Base-by-base conservation (phyloP, 2,329 filamentous ascomycete genomes). In the Pseudogymnoascus verrucosus region DNA sequence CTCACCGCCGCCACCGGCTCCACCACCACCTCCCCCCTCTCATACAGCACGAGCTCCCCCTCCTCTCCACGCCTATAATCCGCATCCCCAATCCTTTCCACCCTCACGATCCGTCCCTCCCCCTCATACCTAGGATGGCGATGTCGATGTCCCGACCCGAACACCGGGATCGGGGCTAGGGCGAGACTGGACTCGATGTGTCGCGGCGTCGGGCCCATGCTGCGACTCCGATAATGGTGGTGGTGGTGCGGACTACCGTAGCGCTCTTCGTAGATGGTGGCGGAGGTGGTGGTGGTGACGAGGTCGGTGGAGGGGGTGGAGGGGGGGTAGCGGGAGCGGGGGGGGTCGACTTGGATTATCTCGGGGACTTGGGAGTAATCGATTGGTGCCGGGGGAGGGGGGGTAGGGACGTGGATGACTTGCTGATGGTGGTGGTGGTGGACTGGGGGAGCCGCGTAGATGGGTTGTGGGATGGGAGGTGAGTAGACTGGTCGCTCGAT, bases 71-170 rank as follows among this genome's bases (percentile, higher is more conserved):
- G 65, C 81, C 79, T 21, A 44, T 81, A 81, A 74, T 91, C 87
- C 5, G 81, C 82, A 76, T 93, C 89, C 1, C 93, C 79, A 1
- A 83, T 83, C 64, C 93, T 91, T 72, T 95, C 89, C 34, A 85
- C 81, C 60, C 86, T 83, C 68, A 95, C 87, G 8, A 91, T 87
- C n/a, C 16, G 85, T 81, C 61, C 37, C 37, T 40, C 31, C 10
- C 72, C 72, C 23, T 71, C 70, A 21, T 39, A 36, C 5, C 23
- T 11, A 5, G 69, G 70, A 4, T 64, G 34, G 14, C 67, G 64
- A 19, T 65, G 19, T 73, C 78, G 51, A 14, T 74, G 72, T 42
- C 83, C 69, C 7, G 80, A 37, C 14, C 12, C 74, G 2, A 77
- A 79, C 16, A 76, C 67, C 2, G 69, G 65, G 12, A 72, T 67